Conservation (phyloP, 2,329 filamentous ascomycete genomes). For the Dothistroma septosporum region DNA sequence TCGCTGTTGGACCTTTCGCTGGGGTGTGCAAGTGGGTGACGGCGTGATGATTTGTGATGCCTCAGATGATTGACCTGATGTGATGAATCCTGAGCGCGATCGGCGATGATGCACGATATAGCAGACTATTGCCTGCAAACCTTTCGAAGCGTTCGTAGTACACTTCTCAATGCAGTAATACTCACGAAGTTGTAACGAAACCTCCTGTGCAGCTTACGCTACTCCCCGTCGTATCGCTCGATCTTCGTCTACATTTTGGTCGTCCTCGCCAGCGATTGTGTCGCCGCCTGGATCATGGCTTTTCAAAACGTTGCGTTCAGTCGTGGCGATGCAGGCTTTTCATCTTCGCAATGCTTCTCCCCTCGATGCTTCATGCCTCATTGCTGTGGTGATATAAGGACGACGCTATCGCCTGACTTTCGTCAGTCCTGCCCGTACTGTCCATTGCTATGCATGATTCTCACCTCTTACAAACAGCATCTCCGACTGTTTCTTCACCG, state of each 20-base stretch:
- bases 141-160: not conserved
- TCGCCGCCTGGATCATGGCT: not conserved
- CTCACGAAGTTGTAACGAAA: slow-evolving; percentile 10
- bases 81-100: not conserved
- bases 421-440: not conserved
- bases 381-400: slow-evolving; percentile 45
- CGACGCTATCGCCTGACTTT: slow-evolving; percentile 46
- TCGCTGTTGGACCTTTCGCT: slow-evolving; percentile 45
- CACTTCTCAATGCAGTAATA: slow-evolving; percentile 15
- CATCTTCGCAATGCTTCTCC: not conserved
- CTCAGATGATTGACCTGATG: not conserved
- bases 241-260: not conserved
- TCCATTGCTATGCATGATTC: slow-evolving; percentile 26
- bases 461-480: slow-evolving; percentile 97
- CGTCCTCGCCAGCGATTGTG: not conserved
- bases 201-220: not conserved
- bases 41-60: slow-evolving; percentile 29
- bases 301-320: not conserved
- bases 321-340: not conserved
- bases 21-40: slow-evolving; percentile 55
- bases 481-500: slow-evolving; percentile 92
- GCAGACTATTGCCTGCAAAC: not conserved
- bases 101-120: not conserved
- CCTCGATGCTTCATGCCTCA: not conserved
- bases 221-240: not conserved